Percentiles rank a stretch among this genome's conserved stretches.
phyloP scores from a whole-genome alignment of 73 alveolate species.

The Paramecium primaurelia region DNA sequence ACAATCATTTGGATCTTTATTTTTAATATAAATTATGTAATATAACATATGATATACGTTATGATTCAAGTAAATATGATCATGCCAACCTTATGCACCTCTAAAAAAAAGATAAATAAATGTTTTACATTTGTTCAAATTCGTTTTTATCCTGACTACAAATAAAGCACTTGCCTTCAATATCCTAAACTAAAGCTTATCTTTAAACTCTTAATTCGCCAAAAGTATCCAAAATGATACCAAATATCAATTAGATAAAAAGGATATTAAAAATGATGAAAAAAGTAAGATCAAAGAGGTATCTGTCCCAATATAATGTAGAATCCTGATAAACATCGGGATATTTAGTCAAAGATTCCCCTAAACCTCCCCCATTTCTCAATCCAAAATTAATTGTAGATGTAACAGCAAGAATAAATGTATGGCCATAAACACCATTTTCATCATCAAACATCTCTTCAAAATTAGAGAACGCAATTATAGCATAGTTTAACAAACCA shows the following conservation, averaged over 20 bases:
- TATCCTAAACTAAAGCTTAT: constrained; percentile 35
- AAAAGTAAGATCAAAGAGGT: constrained; percentile 51
- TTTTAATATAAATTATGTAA: constrained; percentile 65
- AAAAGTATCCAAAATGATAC: constrained; percentile 62
- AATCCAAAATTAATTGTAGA: constrained; percentile 53
- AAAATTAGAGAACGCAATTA: constrained; percentile 26
- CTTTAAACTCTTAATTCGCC: constrained; percentile 60
- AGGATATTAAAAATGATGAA: constrained; percentile 52
- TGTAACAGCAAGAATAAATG: constrained; percentile 53
- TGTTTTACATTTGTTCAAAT: background rate
- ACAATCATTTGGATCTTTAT: constrained; percentile 61
- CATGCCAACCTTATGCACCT: constrained; percentile 57
- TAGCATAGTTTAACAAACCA: constrained; percentile 38
- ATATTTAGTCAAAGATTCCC: background rate
- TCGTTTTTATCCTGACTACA: background rate
- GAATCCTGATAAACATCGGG: background rate
- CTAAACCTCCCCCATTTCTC: constrained; percentile 62
- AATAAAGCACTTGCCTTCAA: constrained; percentile 49
- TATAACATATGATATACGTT: constrained; percentile 69
- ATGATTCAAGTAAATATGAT: constrained; percentile 72
- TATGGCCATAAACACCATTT: background rate
- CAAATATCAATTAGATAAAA: constrained; percentile 52
- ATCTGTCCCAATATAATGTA: constrained; percentile 34
- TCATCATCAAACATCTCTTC: background rate
- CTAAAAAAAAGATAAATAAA: background rate